These are phyloP conservation scores for Gnetum montanum DNA, from an alignment of 75 land plant genomes.

Conservation along the genomic window DNA sequence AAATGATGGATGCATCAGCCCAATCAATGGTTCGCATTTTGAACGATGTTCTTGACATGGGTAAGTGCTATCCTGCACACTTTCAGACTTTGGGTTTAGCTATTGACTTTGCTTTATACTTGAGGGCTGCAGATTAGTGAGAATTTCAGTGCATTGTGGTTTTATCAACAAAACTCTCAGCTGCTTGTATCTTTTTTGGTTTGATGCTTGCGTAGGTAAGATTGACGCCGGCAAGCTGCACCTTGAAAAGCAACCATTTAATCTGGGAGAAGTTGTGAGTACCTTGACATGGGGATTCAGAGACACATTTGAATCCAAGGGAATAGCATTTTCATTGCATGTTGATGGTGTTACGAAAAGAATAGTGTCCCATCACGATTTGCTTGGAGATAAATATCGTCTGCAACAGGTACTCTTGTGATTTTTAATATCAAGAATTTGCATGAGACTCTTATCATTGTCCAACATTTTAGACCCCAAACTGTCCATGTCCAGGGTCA, in stretches of 20 bases:
- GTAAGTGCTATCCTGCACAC: too few species aligned
- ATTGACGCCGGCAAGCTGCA: conserved; percentile 29
- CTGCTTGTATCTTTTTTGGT: too few species aligned
- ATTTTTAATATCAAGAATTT: too few species aligned
- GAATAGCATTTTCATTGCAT: conserved; percentile 11
- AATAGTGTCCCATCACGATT: conserved; percentile 15
- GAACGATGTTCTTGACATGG: conserved; percentile 39
- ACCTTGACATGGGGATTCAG: conserved; percentile 26
- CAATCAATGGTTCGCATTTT: conserved; percentile 21
- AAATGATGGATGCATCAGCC: conserved; percentile 30
- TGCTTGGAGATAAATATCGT: conserved; percentile 36
- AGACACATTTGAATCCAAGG: conserved; percentile 24
- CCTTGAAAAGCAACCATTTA: conserved; percentile 26
- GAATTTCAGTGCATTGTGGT: too few species aligned
- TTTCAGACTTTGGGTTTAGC: too few species aligned
- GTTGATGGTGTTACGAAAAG: conserved; percentile 18
- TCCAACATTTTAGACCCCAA: too few species aligned
- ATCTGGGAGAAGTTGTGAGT: conserved; percentile 25
- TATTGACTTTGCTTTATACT: not conserved
- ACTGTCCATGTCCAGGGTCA: too few species aligned
- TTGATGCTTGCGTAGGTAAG: conserved; percentile 39
- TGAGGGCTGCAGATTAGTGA: too few species aligned
- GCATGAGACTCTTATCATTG: too few species aligned
- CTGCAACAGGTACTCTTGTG: conserved; percentile 12
- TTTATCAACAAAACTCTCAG: too few species aligned